Percentiles rank a stretch among this genome's conserved stretches.
phyloP scores from a whole-genome alignment of 495 filamentous ascomycete species.

The Xylaria palmicola region DNA sequence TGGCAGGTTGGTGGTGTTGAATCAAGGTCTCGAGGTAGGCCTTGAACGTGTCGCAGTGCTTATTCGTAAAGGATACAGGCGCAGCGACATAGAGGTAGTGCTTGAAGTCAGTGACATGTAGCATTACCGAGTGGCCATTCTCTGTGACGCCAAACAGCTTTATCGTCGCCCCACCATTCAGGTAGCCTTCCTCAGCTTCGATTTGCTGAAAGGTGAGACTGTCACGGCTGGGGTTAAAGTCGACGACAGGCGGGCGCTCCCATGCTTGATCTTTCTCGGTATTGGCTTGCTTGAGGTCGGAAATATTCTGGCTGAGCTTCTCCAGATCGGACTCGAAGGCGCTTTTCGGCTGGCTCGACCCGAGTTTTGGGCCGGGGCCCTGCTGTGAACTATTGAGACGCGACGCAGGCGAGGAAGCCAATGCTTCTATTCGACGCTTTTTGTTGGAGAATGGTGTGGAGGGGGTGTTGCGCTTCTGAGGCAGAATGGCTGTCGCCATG shows the following conservation, averaged over 20 bases:
- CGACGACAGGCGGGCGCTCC: conserved; percentile 72
- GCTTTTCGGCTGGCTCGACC: conserved; percentile 84
- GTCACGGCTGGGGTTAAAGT: conserved; percentile 69
- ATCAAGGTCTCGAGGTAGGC: conserved; percentile 74
- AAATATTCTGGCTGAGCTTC: conserved; percentile 90
- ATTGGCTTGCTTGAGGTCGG: conserved; percentile 76
- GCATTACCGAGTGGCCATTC: conserved; percentile 85
- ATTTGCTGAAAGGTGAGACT: conserved; percentile 91
- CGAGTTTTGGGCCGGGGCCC: conserved; percentile 57
- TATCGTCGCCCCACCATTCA: conserved; percentile 69
- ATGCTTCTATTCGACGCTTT: conserved; percentile 72
- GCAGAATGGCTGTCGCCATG: conserved; percentile 46
- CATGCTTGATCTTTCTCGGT: conserved; percentile 93
- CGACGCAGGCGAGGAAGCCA: conserved; percentile 50
- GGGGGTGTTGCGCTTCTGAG: conserved; percentile 53
- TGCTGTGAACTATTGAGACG: conserved; percentile 60
- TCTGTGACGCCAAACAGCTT: conserved; percentile 98
- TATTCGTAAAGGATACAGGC: conserved; percentile 72
- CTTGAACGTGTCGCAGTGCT: conserved; percentile 74
- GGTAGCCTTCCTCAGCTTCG: conserved; percentile 84
- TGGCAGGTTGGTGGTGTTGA: conserved; percentile 55
- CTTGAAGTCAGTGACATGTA: conserved; percentile 93
- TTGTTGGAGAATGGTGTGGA: conserved; percentile 51
- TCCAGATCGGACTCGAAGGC: conserved; percentile 92
- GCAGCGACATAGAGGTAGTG: conserved; percentile 96